Evolutionary conservation across 2,329 filamentous ascomycete genomes (phyloP), one percentile per base, ranked within the genome.

Genomic region (Thielaviopsis populi): DNA sequence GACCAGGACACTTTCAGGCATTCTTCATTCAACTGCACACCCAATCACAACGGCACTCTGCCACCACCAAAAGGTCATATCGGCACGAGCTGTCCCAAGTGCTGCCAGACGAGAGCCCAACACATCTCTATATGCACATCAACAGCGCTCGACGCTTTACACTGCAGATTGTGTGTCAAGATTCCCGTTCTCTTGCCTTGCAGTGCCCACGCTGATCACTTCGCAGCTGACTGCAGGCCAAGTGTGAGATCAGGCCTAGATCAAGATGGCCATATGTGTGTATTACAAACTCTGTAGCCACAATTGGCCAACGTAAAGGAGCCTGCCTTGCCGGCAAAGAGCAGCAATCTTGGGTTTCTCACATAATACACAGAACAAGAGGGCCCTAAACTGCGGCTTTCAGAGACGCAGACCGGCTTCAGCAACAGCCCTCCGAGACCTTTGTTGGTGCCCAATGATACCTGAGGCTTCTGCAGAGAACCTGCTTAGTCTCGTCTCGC

Each of bases 381-480:
- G 33, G 5, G 33, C 33, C 7, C 33, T 10, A 6, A 37, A 37
- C 6, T 8, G 33, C 33, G 7, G 33, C 33, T 37, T 37, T 37
- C 33, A 37, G 33, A 37, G 33, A 37, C 33, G 15, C 15, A 33
- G 37, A 17, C 27, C 27, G 24, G 3, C 17, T 10, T n/a, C 15
- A 37, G 30, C 27, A 37, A n/a, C 53, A 56, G n/a, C 24, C n/a
- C n/a, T 37, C n/a, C 24, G 22, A 61, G 15, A 24, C 40, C 40
- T 10, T 48, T 27, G 24, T 61, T 61, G 59, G 41, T 61, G 59
- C 59, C 59, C 40, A 48, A 61, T 43, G 3, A 61, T 48, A 37
- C 59, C 27, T 13, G 24, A 48, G 30, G 30, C 24, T 46, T 41
- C 41, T 19, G 17, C 13, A 33, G 33, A 30, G 17, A 33, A 54